Percentiles rank a stretch among this genome's conserved stretches.
These are phyloP conservation scores for Penicillium argentinense DNA, from an alignment of 495 filamentous ascomycete genomes.

Conservation along the genomic window DNA sequence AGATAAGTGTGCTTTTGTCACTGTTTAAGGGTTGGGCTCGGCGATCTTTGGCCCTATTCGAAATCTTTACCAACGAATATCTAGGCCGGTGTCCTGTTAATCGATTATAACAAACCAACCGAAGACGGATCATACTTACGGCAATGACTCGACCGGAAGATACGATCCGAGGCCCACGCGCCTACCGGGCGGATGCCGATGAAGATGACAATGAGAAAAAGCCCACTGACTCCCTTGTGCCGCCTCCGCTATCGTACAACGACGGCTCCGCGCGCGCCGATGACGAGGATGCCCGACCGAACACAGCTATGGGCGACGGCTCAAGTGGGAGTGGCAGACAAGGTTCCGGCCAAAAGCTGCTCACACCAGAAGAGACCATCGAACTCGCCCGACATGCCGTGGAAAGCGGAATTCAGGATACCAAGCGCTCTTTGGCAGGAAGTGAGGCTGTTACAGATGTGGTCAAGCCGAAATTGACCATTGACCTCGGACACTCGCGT, in stretches of 20 bases:
- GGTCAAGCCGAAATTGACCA: constrained; percentile 76
- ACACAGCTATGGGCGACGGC: constrained; percentile 31
- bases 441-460: constrained; percentile 66
- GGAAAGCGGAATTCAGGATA: constrained; percentile 65
- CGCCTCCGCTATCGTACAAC: constrained; percentile 24
- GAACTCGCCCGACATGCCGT: constrained; percentile 64
- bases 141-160: constrained; percentile 44
- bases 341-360: constrained; percentile 24
- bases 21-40: too few relatives aligned
- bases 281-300: constrained; percentile 31
- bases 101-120: too few relatives aligned
- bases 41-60: too few relatives aligned
- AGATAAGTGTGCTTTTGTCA: too few relatives aligned
- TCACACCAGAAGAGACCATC: constrained; percentile 47
- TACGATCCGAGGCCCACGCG: constrained; percentile 34
- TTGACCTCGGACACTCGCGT: constrained; percentile 82
- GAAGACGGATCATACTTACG: constrained; percentile 30
- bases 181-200: constrained; percentile 33
- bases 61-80: too few relatives aligned
- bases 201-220: constrained; percentile 32
- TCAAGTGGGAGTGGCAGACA: constrained; percentile 20
- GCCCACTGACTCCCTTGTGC: constrained; percentile 23
- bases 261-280: constrained; percentile 32
- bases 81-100: too few relatives aligned
- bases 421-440: constrained; percentile 65